These are phyloP conservation scores for Penicillium sp. DNA, from an alignment of 2,329 filamentous ascomycete genomes.

Conservation along the genomic window DNA sequence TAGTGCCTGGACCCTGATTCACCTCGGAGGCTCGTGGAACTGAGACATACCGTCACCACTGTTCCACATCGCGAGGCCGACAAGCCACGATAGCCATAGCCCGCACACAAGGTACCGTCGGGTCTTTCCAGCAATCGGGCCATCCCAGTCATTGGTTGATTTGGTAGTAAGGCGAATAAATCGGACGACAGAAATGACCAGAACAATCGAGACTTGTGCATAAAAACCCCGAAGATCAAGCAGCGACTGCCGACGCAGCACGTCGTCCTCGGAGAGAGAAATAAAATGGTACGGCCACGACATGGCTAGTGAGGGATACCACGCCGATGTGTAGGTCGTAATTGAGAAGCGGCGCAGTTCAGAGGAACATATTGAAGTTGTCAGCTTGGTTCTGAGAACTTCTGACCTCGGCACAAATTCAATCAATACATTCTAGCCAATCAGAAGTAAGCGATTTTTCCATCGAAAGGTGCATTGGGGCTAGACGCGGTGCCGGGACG, in stretches of 20 bases:
- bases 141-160: conserved; percentile 44
- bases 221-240: conserved; percentile 55
- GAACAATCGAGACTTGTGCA: conserved; percentile 53
- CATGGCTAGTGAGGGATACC: conserved; percentile 13
- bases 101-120: conserved; percentile 49
- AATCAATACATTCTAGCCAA: background rate
- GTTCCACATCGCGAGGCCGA: conserved; percentile 48
- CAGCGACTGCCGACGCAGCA: conserved; percentile 48
- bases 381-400: background rate
- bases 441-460: background rate
- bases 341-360: background rate
- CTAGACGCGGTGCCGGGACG: no score
- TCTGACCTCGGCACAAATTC: background rate
- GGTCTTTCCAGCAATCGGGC: conserved; percentile 41
- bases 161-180: conserved; percentile 19
- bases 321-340: no score
- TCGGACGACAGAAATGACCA: conserved; percentile 44
- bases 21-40: background rate
- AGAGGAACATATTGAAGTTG: background rate
- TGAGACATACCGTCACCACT: conserved; percentile 52
- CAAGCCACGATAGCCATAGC: conserved; percentile 52
- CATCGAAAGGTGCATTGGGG: background rate
- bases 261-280: conserved; percentile 49
- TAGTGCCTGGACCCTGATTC: background rate
- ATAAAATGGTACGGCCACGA: conserved; percentile 52